phyloP scores from a whole-genome alignment of 345 rosid genomes.

The Melaleuca quinquenervia region DNA sequence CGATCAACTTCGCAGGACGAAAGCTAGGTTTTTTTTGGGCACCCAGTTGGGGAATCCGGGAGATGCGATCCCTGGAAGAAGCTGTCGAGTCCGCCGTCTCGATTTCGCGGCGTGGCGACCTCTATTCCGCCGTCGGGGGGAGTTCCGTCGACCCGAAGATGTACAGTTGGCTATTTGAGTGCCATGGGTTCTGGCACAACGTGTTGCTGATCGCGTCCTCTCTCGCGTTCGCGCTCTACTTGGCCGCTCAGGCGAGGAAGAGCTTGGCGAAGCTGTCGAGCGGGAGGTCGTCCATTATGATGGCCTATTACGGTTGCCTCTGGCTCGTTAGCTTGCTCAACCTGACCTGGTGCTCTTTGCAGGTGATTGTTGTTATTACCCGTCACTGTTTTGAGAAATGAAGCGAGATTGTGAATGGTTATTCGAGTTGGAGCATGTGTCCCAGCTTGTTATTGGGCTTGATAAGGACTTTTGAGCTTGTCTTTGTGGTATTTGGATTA shows the following conservation, averaged over 20 bases:
- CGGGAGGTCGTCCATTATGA: constrained; percentile 79
- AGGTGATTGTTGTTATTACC: not conserved
- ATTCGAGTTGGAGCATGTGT: not conserved
- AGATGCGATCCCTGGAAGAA: not conserved
- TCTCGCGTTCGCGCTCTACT: constrained; percentile 49
- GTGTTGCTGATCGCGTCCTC: constrained; percentile 43
- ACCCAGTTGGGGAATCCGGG: not conserved
- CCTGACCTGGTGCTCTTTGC: constrained; percentile 57
- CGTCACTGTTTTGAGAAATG: not conserved
- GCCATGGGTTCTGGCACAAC: constrained; percentile 79
- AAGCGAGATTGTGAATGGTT: not conserved
- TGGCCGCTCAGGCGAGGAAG: constrained; percentile 62
- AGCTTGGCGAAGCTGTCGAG: constrained; percentile 54
- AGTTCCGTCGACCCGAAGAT: constrained; percentile 5
- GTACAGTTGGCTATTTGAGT: constrained; percentile 55
- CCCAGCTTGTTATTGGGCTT: not conserved
- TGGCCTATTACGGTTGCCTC: constrained; percentile 67
- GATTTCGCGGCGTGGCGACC: not conserved
- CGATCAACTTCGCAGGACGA: not conserved
- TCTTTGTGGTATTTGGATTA: not conserved
- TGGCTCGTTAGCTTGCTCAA: constrained; percentile 92
- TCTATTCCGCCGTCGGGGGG: constrained; percentile 4
- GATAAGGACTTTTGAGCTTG: not conserved
- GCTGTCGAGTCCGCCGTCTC: not conserved
- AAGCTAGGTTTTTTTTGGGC: not conserved